Base-by-base conservation (phyloP, 2,329 filamentous ascomycete species). In the Lecanicillium sp. region DNA sequence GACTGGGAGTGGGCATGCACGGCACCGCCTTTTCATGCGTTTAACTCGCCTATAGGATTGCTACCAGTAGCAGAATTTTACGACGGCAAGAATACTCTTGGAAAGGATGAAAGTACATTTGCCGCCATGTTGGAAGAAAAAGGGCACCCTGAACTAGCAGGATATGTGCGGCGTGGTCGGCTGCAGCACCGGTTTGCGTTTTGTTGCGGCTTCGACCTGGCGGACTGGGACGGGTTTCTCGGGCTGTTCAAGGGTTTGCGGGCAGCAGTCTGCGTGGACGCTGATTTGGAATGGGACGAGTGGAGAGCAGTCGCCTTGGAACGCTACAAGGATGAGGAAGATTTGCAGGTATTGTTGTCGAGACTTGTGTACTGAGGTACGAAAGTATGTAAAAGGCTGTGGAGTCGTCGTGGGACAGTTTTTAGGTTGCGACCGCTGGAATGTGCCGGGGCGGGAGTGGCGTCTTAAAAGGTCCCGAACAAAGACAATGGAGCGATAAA, bases 1-100 rank as follows among this genome's bases (percentile, higher is more conserved):
- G 37, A 39, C 5, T 35, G 37, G 31, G 37, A 39, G 17, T 39
- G 37, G 37, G 30, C 37, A 17, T 4, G 20, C 31, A 39, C 37
- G n/a, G 31, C 37, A 15, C 37, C 37, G 20, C 4, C 37, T 29
- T 33, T 14, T 5, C 19, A 18, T 15, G 37, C 37, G 28, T 39
- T 39, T 10, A 39, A 39, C 19, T 39, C 31, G 22, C 37, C 31
- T 4, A 14, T 39, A 29, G 37, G 29, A 13, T 9, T 69, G 19
- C 50, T 66, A 33, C 59, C 56, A 1, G 60, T 68, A 33, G 55
- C 40, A n/a, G 55, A 63, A 12, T 67, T 68, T 39, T 69, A 66
- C 43, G 28, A 51, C 3, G 60, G 62, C 2, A 42, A 46, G 20
- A 63, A 62, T 36, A 29, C 43, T 14, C 42, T 64, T 2, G 55